A percentile compares a stretch with the other conserved stretches of the same genome.
Conservation (phyloP, 495 filamentous ascomycete genomes). For the Aspergillus heteromorphus region DNA sequence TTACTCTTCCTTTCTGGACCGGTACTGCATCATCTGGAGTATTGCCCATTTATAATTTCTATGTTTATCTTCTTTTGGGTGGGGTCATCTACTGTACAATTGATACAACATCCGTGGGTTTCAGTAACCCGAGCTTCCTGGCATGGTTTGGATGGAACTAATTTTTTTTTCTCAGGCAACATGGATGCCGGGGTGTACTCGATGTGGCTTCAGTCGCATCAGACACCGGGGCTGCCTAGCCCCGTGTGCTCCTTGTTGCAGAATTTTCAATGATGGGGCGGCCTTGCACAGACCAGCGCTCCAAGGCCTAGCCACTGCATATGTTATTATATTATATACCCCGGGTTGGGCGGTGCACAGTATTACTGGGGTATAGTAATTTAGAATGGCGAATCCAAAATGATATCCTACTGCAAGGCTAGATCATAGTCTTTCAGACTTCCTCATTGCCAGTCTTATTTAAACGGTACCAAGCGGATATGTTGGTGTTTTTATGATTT, state of each 20-base stretch:
- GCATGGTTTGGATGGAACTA: neutral
- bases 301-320: constrained; percentile 15
- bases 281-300: neutral
- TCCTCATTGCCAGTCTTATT: neutral
- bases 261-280: neutral
- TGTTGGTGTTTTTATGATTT: constrained; percentile 4
- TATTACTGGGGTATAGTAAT: constrained; percentile 10
- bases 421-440: neutral
- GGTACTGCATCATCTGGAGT: constrained; percentile 7
- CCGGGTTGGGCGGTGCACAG: constrained; percentile 24
- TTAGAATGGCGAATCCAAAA: constrained; percentile 12
- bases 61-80: constrained; percentile 16
- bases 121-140: neutral
- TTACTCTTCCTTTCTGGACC: neutral
- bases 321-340: constrained; percentile 32
- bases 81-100: constrained; percentile 17
- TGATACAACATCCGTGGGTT: neutral
- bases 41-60: constrained; percentile 4
- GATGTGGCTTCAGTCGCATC: neutral
- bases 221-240: neutral
- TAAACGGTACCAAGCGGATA: constrained; percentile 9
- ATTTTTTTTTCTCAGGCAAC: neutral
- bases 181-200: neutral
- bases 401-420: constrained; percentile 11
- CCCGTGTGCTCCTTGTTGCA: neutral